phyloP scores from a whole-genome alignment of 164 flowering plant species.

The Hamamelis virginiana region DNA sequence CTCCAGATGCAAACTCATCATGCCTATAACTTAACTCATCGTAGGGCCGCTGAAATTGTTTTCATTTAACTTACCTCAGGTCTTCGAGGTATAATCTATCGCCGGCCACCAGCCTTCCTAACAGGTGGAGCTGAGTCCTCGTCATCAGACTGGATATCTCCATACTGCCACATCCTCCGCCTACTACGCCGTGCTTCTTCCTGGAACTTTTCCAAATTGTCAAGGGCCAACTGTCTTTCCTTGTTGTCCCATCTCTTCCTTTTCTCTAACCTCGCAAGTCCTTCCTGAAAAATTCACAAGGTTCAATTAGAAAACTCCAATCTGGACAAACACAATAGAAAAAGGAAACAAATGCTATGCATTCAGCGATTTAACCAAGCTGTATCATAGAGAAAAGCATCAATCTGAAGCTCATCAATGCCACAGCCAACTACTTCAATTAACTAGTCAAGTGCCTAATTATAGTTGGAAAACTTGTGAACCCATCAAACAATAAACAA shows the following conservation, averaged over 20 bases:
- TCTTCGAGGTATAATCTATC: constrained; percentile 28
- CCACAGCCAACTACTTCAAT: neutral
- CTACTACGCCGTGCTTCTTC: constrained; percentile 60
- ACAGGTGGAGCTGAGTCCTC: constrained; percentile 69
- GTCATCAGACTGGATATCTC: constrained; percentile 89
- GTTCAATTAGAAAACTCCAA: neutral
- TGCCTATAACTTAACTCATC: constrained; percentile 12
- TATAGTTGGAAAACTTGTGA: neutral
- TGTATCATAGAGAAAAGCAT: neutral
- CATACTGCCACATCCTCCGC: constrained; percentile 87
- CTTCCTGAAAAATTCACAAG: constrained; percentile 54
- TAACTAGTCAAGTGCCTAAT: neutral
- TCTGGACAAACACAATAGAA: neutral
- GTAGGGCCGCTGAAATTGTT: neutral
- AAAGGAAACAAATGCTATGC: too few relatives aligned
- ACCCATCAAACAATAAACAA: neutral
- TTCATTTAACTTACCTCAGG: constrained; percentile 1
- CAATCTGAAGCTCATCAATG: neutral
- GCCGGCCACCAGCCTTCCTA: constrained; percentile 67
- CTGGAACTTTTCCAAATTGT: constrained; percentile 71
- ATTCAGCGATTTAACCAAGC: neutral
- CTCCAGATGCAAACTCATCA: neutral
- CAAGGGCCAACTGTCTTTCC: constrained; percentile 64
- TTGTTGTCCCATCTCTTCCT: constrained; percentile 71
- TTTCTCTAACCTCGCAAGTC: constrained; percentile 86